Base-by-base conservation (phyloP, 2,329 filamentous ascomycete genomes). In the Cadophora sp. region DNA sequence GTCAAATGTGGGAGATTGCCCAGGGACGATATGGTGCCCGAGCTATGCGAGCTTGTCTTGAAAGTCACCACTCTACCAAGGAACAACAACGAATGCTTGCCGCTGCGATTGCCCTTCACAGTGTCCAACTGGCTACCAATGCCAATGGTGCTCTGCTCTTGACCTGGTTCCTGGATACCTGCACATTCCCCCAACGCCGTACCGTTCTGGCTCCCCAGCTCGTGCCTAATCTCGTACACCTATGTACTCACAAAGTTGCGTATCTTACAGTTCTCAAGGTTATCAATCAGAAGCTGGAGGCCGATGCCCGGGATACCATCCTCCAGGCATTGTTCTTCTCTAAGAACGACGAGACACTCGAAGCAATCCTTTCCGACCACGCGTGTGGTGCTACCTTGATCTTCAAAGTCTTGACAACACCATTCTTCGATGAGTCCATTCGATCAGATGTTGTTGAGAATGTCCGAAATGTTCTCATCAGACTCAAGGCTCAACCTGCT, bases 141-240 rank as follows among this genome's bases (percentile, higher is more conserved):
- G 92, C 94, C 59, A 99, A 99, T 75, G 96, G 96, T 37, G 96
- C 96, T 51, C 84, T 99, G 60, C 85, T 99, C 26, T 83, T 99
- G 73, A 99, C 96, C 12, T 99, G 96, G 96, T 97, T 98, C 85
- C 85, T 99, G 65, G 96, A 99, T 78, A 98, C 96, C 1, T 99
- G 96, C 85, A 97, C 92, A 16, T 97, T 98, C 83, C 94, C 95
- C 43, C 89, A 91, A 74, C 91, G 96, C 72, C 92, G 96, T 68
- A 97, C 93, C 27, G 94, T 98, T 31, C 85, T 99, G 65, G 94
- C 96, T 55, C 96, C 96, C 24, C 90, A 94, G 74, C 88, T 99
- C 27, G 93, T 97, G 19, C 94, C 96, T 50, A 94, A 97, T 78
- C 85, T 99, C 37, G 94, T 97, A 27, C 93, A 97, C 78, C 86